phyloP scores from a whole-genome alignment of 2,329 filamentous ascomycete species.

The Pseudogymnoascus sp. region DNA sequence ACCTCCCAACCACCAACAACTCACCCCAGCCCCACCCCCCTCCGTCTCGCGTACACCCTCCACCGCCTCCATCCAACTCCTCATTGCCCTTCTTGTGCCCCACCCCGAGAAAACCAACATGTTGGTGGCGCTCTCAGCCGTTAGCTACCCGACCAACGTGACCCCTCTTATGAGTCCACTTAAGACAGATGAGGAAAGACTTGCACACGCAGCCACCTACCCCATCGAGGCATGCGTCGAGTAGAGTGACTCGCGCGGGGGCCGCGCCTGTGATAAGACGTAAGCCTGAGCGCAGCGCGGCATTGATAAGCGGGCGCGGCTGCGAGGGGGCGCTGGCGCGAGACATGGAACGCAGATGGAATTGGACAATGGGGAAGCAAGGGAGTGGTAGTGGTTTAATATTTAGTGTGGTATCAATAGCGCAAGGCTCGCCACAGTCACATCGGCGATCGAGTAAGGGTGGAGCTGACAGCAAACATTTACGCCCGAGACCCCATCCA shows the following conservation, averaged over 20 bases:
- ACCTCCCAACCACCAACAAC: background rate
- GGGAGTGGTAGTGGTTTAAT: background rate
- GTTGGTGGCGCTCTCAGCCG: background rate
- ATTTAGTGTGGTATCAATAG: background rate
- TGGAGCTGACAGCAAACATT: background rate
- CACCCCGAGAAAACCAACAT: conserved; percentile 2
- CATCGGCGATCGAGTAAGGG: background rate
- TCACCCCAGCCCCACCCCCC: background rate
- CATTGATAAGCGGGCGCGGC: conserved; percentile 4
- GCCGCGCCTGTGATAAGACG: conserved; percentile 1
- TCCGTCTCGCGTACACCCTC: background rate
- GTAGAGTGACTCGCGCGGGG: background rate
- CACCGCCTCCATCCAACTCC: background rate
- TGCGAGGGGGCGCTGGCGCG: background rate
- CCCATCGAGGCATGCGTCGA: background rate
- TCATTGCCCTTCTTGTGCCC: background rate
- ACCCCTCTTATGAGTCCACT: background rate
- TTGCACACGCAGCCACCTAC: background rate
- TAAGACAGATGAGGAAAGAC: background rate
- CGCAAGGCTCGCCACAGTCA: background rate
- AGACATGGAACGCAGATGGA: background rate
- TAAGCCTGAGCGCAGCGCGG: background rate
- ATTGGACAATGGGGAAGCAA: background rate
- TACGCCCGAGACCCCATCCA: background rate
- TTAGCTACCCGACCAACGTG: background rate